Conservation (phyloP, 2,329 filamentous ascomycete genomes). For the Coleophoma eucalyptorum region DNA sequence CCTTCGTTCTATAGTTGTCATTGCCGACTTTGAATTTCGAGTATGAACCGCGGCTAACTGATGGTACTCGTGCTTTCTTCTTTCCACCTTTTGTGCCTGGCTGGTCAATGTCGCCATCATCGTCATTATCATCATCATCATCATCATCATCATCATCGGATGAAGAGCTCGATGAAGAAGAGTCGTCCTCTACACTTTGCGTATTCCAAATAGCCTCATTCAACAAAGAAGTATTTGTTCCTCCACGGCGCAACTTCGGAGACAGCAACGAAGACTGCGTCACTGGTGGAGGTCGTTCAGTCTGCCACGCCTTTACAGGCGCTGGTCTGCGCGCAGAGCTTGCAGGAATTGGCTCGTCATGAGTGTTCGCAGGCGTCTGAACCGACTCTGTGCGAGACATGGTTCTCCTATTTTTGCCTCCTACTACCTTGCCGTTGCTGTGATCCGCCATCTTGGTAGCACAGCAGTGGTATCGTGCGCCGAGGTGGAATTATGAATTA, state of each 20-base stretch:
- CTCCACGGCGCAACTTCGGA: constrained; percentile 10
- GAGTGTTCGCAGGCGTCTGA: too few relatives aligned
- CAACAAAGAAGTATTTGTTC: constrained; percentile 18
- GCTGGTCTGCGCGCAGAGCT: neutral
- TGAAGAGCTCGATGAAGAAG: neutral
- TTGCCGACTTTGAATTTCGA: constrained; percentile 58
- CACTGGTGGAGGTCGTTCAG: constrained; percentile 16
- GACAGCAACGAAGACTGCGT: constrained; percentile 11
- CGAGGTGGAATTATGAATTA: too few relatives aligned
- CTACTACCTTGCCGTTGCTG: too few relatives aligned
- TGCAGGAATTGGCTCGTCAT: too few relatives aligned
- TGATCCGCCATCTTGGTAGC: too few relatives aligned
- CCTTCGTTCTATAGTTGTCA: constrained; percentile 60
- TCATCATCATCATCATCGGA: constrained; percentile 9
- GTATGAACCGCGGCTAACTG: constrained; percentile 27
- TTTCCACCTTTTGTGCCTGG: neutral
- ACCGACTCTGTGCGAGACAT: too few relatives aligned
- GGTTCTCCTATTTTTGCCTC: too few relatives aligned
- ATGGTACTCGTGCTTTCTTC: constrained; percentile 1
- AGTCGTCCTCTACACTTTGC: constrained; percentile 2
- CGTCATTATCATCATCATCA: neutral
- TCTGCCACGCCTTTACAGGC: constrained; percentile 4
- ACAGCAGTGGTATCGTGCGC: too few relatives aligned
- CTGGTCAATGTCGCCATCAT: constrained; percentile 6
- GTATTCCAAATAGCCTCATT: constrained; percentile 20